Conservation (phyloP, 345 rosid genomes). For the Linum tenue region DNA sequence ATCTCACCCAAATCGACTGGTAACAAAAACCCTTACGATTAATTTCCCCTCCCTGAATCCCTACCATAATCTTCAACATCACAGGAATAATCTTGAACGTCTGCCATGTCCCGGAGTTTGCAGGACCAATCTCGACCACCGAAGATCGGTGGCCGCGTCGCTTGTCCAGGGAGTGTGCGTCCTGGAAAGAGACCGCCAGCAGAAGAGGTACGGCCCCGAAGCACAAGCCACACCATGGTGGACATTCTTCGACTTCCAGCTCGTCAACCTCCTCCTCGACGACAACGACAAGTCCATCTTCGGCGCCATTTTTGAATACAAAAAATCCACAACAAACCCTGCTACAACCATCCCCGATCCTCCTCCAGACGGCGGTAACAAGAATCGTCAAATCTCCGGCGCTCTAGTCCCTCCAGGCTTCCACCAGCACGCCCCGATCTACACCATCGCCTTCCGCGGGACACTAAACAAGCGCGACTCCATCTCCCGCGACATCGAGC, state of each 20-base stretch:
- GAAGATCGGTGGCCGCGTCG: conserved; percentile 63
- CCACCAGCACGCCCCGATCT: conserved; percentile 26
- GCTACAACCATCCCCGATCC: too few species aligned
- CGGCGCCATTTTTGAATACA: conserved; percentile 75
- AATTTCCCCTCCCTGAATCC: too few species aligned
- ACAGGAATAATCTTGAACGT: too few species aligned
- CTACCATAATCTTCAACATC: too few species aligned
- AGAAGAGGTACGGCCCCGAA: conserved; percentile 44
- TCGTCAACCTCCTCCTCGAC: conserved; percentile 51
- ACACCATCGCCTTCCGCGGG: conserved; percentile 72
- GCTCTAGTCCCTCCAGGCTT: conserved; percentile 15
- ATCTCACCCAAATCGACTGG: conserved; percentile 62
- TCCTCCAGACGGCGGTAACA: too few species aligned
- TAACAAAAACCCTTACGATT: conserved; percentile 15
- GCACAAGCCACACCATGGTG: conserved; percentile 81
- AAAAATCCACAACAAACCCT: conserved; percentile 21
- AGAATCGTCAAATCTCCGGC: too few species aligned
- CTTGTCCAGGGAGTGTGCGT: conserved; percentile 75
- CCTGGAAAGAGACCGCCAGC: conserved; percentile 80
- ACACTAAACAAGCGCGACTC: conserved; percentile 64
- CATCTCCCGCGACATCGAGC: conserved; percentile 50
- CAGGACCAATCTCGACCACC: conserved; percentile 63
- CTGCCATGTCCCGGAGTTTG: not conserved
- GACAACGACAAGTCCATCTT: conserved; percentile 64
- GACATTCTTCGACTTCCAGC: conserved; percentile 57